These are phyloP conservation scores for Hygrophorus russula DNA, from an alignment of 768 basidiomycete species.

Conservation along the genomic window DNA sequence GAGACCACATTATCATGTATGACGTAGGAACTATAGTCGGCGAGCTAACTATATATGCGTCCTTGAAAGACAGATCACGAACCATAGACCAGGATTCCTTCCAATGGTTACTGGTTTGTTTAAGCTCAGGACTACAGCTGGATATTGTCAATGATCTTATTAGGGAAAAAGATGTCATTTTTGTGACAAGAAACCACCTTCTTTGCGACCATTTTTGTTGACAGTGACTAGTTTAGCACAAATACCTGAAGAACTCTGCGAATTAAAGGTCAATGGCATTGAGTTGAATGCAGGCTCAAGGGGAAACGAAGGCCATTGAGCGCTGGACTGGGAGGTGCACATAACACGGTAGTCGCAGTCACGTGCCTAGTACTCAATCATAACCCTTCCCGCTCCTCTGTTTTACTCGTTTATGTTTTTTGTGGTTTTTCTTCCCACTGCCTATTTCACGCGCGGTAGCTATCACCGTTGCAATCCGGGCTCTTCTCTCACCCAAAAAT, in stretches of 20 bases:
- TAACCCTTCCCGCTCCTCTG: conserved; percentile 92
- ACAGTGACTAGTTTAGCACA: conserved; percentile 66
- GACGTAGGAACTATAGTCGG: conserved; percentile 47
- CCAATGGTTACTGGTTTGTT: conserved; percentile 60
- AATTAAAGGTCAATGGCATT: background rate
- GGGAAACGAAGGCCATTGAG: too few relatives aligned
- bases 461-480: conserved; percentile 30
- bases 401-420: conserved; percentile 71
- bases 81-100: conserved; percentile 63
- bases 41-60: background rate
- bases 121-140: conserved; percentile 51
- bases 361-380: conserved; percentile 31
- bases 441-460: conserved; percentile 25
- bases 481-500: conserved; percentile 32
- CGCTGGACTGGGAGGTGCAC: background rate
- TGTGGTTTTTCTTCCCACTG: conserved; percentile 73
- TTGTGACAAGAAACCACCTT: conserved; percentile 31
- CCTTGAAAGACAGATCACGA: conserved; percentile 4
- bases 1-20: conserved; percentile 55
- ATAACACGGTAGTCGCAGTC: background rate
- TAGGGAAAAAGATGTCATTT: background rate
- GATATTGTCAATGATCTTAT: background rate
- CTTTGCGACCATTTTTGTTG: conserved; percentile 47
- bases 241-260: conserved; percentile 24
- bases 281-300: background rate